These are phyloP conservation scores for Orbilia blumenaviensis DNA, from an alignment of 2,329 filamentous ascomycete species.

Conservation along the genomic window DNA sequence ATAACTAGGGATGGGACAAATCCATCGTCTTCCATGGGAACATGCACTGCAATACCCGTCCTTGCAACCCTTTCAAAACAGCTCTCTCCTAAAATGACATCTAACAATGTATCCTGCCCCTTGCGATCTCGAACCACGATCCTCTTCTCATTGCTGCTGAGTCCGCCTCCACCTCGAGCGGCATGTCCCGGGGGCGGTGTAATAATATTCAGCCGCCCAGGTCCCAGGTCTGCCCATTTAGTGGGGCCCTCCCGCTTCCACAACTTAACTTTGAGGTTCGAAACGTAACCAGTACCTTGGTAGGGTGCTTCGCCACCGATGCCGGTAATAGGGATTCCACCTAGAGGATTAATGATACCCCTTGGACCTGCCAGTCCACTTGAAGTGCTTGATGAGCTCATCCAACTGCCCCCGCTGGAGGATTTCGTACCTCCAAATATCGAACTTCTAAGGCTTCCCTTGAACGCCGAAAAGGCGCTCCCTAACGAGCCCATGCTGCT, in stretches of 20 bases:
- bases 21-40: slow-evolving; percentile 78
- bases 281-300: slow-evolving; percentile 63
- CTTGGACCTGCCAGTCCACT: slow-evolving; percentile 44
- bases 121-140: slow-evolving; percentile 75
- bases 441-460: slow-evolving; percentile 59
- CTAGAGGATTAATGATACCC: slow-evolving; percentile 51
- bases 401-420: slow-evolving; percentile 50
- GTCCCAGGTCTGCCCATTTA: slow-evolving; percentile 92
- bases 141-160: slow-evolving; percentile 80
- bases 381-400: slow-evolving; percentile 48
- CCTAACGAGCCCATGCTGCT: slow-evolving; percentile 70
- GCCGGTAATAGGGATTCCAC: slow-evolving; percentile 53
- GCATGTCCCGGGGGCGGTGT: slow-evolving; percentile 72
- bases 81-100: slow-evolving; percentile 83
- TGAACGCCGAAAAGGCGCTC: slow-evolving; percentile 77
- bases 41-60: slow-evolving; percentile 85
- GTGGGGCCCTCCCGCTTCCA: slow-evolving; percentile 78
- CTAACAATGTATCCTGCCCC: slow-evolving; percentile 73
- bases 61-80: slow-evolving; percentile 85
- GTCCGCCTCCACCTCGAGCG: slow-evolving; percentile 68
- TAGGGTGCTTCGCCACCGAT: slow-evolving; percentile 52
- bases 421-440: slow-evolving; percentile 50
- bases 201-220: slow-evolving; percentile 82
- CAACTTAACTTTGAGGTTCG: slow-evolving; percentile 84
- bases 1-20: slow-evolving; percentile 64